Conservation (phyloP, 179 eudicot genomes). For the Pouteria campechiana region DNA sequence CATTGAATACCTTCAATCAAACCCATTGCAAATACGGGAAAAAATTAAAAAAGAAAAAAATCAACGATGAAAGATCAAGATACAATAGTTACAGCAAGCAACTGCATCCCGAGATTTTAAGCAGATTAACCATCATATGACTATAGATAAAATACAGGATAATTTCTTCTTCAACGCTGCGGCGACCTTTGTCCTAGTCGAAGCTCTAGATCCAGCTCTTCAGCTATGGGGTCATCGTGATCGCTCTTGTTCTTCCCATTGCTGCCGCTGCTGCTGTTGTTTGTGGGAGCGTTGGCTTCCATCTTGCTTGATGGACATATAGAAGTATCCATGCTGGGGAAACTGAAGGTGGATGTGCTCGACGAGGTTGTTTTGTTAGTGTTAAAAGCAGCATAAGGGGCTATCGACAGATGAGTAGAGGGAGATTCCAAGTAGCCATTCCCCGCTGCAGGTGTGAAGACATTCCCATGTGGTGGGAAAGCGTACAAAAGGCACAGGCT, state of each 20-base stretch:
- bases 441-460: no score
- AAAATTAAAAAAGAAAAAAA: no score
- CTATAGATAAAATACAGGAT: no score
- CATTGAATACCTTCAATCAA: no score
- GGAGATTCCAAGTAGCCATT: not conserved
- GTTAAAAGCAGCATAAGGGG: no score
- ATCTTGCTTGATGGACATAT: not conserved
- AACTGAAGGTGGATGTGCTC: not conserved
- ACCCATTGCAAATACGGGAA: no score
- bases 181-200: constrained; percentile 12
- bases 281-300: not conserved
- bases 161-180: no score
- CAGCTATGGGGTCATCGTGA: not conserved
- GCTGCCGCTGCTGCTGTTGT: not conserved
- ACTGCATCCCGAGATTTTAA: no score
- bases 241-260: not conserved
- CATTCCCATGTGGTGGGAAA: constrained; percentile 12
- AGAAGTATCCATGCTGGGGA: not conserved
- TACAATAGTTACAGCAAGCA: no score
- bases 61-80: no score
- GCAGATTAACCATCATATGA: no score
- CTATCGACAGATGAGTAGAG: not conserved
- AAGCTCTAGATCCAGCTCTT: constrained; percentile 29
- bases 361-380: not conserved
- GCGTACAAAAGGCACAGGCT: constrained; percentile 24